A percentile compares a stretch with the other conserved stretches of the same genome.
These are phyloP conservation scores for Cytospora piceicola DNA, from an alignment of 2,329 filamentous ascomycete genomes.

Conservation along the genomic window DNA sequence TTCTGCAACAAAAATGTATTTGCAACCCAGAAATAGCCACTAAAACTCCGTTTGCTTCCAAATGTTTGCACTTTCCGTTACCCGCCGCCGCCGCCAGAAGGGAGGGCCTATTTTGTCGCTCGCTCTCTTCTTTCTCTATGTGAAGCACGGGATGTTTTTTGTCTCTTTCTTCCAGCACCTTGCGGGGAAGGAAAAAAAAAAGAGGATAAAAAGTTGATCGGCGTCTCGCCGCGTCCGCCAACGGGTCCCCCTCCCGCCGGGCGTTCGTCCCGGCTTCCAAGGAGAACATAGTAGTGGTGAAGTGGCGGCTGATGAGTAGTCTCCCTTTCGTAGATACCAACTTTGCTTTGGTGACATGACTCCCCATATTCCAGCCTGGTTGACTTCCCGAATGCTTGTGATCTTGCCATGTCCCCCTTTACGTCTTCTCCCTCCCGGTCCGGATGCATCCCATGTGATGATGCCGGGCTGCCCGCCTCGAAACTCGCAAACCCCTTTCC, in stretches of 20 bases:
- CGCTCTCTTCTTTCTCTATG: constrained; percentile 13
- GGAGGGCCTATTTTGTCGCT: constrained; percentile 15
- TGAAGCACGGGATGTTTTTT: constrained; percentile 8
- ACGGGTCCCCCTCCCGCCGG: neutral
- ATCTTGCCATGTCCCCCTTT: neutral
- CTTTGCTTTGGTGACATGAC: neutral
- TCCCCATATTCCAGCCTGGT: neutral
- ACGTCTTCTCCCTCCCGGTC: neutral
- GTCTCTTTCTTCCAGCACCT: neutral
- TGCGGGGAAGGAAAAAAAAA: neutral
- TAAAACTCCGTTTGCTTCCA: constrained; percentile 31
- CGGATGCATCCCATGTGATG: neutral
- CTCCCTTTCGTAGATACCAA: neutral
- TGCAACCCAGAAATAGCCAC: constrained; percentile 31
- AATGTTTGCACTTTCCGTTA: constrained; percentile 28
- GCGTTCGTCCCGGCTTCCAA: neutral
- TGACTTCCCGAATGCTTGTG: neutral
- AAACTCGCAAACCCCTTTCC: neutral
- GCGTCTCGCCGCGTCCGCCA: neutral
- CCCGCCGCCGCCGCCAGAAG: constrained; percentile 5
- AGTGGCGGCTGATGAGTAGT: neutral
- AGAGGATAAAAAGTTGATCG: neutral
- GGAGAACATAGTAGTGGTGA: neutral
- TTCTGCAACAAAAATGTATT: constrained; percentile 26
- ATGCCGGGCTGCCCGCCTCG: neutral